Percentiles rank a stretch among this genome's conserved stretches.
These are phyloP conservation scores for Colletotrichum sp. DNA, from an alignment of 2,329 filamentous ascomycete species.

Conservation along the genomic window DNA sequence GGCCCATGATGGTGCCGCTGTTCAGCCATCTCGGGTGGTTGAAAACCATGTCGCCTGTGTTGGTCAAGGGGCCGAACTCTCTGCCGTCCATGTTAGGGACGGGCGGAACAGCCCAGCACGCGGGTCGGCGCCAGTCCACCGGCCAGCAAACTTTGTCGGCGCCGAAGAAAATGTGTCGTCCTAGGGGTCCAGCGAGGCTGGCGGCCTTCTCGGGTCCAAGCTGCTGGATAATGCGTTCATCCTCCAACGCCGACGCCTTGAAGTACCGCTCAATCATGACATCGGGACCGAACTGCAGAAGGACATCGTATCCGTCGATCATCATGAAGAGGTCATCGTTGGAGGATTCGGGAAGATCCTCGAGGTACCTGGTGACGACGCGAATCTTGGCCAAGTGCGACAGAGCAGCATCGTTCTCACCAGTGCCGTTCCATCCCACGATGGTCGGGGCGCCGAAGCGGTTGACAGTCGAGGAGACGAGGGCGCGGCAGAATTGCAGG, in stretches of 20 bases:
- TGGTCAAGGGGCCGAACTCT: conserved; percentile 41
- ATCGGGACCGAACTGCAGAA: conserved; percentile 69
- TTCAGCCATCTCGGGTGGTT: conserved; percentile 47
- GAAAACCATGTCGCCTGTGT: conserved; percentile 32
- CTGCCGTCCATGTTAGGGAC: conserved; percentile 34
- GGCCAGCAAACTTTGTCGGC: conserved; percentile 52
- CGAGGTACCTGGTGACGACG: conserved; percentile 38
- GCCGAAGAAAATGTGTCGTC: conserved; percentile 47
- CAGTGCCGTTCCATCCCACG: conserved; percentile 42
- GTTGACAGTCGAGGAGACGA: conserved; percentile 41
- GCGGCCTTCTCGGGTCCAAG: conserved; percentile 47
- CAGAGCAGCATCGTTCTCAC: conserved; percentile 35
- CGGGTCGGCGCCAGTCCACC: conserved; percentile 35
- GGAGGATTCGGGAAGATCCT: conserved; percentile 28
- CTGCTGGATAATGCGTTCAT: conserved; percentile 52
- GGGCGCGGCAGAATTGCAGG: conserved; percentile 40
- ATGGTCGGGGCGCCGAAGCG: conserved; percentile 41
- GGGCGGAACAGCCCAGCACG: conserved; percentile 44
- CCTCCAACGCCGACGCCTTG: conserved; percentile 54
- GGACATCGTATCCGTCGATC: conserved; percentile 67
- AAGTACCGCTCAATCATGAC: conserved; percentile 69
- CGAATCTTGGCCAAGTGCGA: conserved; percentile 46
- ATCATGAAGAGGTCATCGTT: conserved; percentile 68
- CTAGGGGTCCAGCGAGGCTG: conserved; percentile 32
- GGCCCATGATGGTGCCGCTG: conserved; percentile 51